Conservation (phyloP, 768 basidiomycete genomes). For the Leucocoprinus sp. region DNA sequence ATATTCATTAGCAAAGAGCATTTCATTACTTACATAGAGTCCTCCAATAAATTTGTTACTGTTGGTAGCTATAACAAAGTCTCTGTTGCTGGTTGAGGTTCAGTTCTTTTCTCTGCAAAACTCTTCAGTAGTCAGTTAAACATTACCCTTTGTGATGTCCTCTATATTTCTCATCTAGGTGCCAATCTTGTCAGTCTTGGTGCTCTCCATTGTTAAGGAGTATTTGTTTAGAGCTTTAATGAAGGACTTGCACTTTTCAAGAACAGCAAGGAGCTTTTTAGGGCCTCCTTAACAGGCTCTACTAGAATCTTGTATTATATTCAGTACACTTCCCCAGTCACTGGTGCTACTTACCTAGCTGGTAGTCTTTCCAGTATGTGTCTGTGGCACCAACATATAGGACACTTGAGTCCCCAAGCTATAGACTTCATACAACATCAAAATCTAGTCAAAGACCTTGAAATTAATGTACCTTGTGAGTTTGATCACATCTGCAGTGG, state of each 20-base stretch:
- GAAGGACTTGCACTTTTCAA: constrained; percentile 2
- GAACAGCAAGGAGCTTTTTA: neutral
- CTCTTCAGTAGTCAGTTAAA: constrained; percentile 5
- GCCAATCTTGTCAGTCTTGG: constrained; percentile 16
- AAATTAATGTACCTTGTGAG: constrained; percentile 11
- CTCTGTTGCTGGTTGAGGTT: constrained; percentile 11
- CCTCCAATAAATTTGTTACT: constrained; percentile 8
- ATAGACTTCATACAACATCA: constrained; percentile 16
- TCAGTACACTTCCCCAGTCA: neutral
- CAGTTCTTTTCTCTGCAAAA: constrained; percentile 9
- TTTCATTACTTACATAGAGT: constrained; percentile 9
- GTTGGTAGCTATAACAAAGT: constrained; percentile 13
- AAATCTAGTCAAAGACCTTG: constrained; percentile 19
- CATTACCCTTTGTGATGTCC: constrained; percentile 10
- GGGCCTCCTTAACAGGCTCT: neutral
- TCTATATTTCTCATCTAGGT: constrained; percentile 15
- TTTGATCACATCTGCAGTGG: constrained; percentile 16
- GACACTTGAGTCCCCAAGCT: constrained; percentile 15
- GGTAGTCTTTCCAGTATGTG: neutral
- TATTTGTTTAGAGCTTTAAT: constrained; percentile 1
- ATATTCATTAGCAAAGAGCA: constrained; percentile 11
- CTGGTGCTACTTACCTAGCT: neutral
- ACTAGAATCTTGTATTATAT: constrained; percentile 6
- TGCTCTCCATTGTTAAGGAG: constrained; percentile 10
- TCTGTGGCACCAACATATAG: constrained; percentile 19